Evolutionary conservation across 108 stramenopile species (phyloP), one percentile per base, ranked within the genome.

Genomic region (Skeletonema marinoi): DNA sequence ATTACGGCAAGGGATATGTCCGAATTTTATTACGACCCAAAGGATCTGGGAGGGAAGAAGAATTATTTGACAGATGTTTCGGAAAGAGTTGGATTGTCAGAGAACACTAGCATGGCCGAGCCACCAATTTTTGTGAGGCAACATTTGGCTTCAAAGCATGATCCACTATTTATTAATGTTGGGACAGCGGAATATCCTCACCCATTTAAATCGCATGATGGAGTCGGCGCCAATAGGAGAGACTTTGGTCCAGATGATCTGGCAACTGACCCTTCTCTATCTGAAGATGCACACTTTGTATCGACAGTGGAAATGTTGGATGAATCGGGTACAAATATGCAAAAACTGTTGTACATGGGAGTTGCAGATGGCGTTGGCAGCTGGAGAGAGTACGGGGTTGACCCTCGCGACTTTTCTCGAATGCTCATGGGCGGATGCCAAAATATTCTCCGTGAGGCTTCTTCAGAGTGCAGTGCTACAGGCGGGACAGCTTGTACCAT

Each of bases 321-420:
- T 35, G 90, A 88, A 70, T 87, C 88, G 10, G 88, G 84, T n/a
- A 77, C 73, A 50, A 69, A 75, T 5, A 60, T 88, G 64, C 85
- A 86, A 62, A 87, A 90, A 36, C 77, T 93, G 19, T 86, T 88
- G 48, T 97, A 96, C 73, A 86, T 93, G 71, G 97, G 97, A 31
- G 93, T 98, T 38, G 98, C 97, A 8, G 98, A 98, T 75, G 98
- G 98, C 11, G 98, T 98, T n/a, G 98, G 98, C 4, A 90, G 90
- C 70, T 98, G 98, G 98, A 84, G 97, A 71, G 91, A 95, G 75
- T 96, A 95, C 64, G 90, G 92, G 14, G 97, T 98, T 19, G 97
- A 98, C 83, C 98, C 98, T 0, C 66, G 97, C 42, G 83, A 85
- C n/a, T 97, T 96, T 87, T 89, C 94, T 14, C 86, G 89, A 51